These are phyloP conservation scores for Didymella segeticola DNA, from an alignment of 2,329 filamentous ascomycete species.

Conservation along the genomic window DNA sequence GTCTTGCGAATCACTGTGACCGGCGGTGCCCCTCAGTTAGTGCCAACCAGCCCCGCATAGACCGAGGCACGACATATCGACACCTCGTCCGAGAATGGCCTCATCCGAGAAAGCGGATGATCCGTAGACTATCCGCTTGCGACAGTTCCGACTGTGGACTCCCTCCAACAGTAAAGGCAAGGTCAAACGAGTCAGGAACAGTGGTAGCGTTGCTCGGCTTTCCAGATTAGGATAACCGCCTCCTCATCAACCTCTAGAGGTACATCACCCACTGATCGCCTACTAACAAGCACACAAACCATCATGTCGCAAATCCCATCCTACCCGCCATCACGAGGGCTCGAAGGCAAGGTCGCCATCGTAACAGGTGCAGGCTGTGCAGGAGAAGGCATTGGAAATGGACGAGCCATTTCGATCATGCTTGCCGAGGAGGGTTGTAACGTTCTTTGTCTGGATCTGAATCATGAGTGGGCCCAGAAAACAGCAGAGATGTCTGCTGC, in stretches of 20 bases:
- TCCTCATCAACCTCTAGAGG: background rate
- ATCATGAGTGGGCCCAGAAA: conserved; percentile 57
- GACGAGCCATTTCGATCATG: conserved; percentile 64
- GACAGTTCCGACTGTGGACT: background rate
- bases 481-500: conserved; percentile 62
- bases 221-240: conserved; percentile 9
- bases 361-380: conserved; percentile 66
- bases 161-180: background rate
- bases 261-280: background rate
- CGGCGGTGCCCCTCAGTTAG: conserved; percentile 15
- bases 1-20: background rate
- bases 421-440: conserved; percentile 65
- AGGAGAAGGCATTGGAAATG: conserved; percentile 67
- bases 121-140: background rate
- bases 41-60: conserved; percentile 15
- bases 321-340: conserved; percentile 47
- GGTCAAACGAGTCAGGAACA: background rate
- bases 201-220: background rate
- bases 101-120: no score
- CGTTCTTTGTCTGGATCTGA: conserved; percentile 66
- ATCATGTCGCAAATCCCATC: conserved; percentile 27
- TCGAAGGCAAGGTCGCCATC: conserved; percentile 58
- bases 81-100: background rate
- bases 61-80: conserved; percentile 14
- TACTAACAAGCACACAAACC: background rate